Conservation (phyloP, 2,329 filamentous ascomycete species). For the Calonectria crousiana region DNA sequence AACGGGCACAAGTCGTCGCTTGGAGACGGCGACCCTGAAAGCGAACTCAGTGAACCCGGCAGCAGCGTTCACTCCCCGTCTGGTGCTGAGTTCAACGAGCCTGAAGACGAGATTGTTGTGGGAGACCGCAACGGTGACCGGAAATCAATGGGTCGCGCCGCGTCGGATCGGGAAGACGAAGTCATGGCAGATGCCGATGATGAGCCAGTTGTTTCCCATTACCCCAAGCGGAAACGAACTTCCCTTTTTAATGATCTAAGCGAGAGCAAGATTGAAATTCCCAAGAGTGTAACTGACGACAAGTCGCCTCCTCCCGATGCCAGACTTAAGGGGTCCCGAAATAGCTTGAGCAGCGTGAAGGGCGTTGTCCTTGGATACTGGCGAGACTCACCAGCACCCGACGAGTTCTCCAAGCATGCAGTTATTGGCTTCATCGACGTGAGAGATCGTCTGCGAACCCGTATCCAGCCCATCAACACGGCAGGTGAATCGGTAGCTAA, state of each 20-base stretch:
- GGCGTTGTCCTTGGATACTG: constrained; percentile 69
- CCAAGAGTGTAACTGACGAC: constrained; percentile 48
- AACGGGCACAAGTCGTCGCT: constrained; percentile 48
- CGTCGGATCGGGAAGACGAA: constrained; percentile 56
- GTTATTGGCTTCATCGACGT: constrained; percentile 74
- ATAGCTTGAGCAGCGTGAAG: constrained; percentile 53
- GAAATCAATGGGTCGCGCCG: constrained; percentile 51
- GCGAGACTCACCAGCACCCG: constrained; percentile 67
- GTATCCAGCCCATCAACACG: constrained; percentile 65
- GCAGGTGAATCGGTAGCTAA: constrained; percentile 60
- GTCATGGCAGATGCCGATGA: constrained; percentile 58
- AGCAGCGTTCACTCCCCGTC: constrained; percentile 53
- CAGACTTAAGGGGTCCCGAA: constrained; percentile 46
- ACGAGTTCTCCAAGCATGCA: constrained; percentile 64
- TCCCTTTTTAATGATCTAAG: constrained; percentile 63
- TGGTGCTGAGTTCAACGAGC: constrained; percentile 52
- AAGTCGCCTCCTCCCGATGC: constrained; percentile 36
- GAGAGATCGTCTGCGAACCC: constrained; percentile 70
- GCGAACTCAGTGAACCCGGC: constrained; percentile 58
- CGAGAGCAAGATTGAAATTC: constrained; percentile 60
- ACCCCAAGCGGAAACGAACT: constrained; percentile 68
- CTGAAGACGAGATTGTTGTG: constrained; percentile 67
- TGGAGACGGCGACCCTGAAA: constrained; percentile 55
- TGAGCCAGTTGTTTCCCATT: constrained; percentile 54
- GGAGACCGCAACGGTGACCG: constrained; percentile 55